Percentiles rank a stretch among this genome's conserved stretches.
phyloP scores from a whole-genome alignment of 1,139 yeast species.

The Magnusiomyces suaveolens region DNA sequence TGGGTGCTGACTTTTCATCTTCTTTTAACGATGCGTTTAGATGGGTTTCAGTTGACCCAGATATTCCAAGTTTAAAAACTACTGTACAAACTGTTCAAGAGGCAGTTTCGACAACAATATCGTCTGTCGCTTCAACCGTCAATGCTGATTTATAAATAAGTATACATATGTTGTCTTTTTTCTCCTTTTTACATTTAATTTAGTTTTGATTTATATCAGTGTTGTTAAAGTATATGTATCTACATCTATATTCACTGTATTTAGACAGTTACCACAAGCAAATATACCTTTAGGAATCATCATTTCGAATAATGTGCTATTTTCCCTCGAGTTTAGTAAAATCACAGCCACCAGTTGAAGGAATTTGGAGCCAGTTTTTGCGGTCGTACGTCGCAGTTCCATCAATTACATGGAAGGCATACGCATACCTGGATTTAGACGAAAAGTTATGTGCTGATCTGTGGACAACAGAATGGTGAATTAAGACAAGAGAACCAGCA shows the following conservation, averaged over 20 bases:
- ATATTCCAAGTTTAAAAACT: neutral
- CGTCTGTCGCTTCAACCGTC: neutral
- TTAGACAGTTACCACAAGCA: too few relatives aligned
- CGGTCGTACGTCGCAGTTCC: slow-evolving; percentile 52
- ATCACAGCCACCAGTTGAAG: slow-evolving; percentile 54
- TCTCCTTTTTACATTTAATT: too few relatives aligned
- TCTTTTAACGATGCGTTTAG: slow-evolving; percentile 6
- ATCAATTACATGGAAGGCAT: slow-evolving; percentile 72
- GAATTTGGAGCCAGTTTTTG: slow-evolving; percentile 69
- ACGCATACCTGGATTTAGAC: slow-evolving; percentile 54
- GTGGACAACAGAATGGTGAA: slow-evolving; percentile 62
- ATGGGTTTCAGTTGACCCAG: neutral
- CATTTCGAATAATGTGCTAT: too few relatives aligned
- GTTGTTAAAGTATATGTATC: neutral
- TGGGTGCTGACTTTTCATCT: slow-evolving; percentile 22
- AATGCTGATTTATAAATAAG: neutral
- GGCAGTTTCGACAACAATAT: neutral
- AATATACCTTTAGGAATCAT: too few relatives aligned
- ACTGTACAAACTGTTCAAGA: neutral
- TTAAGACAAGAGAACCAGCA: slow-evolving; percentile 61
- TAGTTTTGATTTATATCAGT: too few relatives aligned
- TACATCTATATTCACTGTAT: neutral
- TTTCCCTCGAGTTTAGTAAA: slow-evolving; percentile 44
- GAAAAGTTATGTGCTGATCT: slow-evolving; percentile 56
- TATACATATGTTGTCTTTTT: too few relatives aligned